Evolutionary conservation across 345 rosid species (phyloP).

Genomic region (Salix koriyanagi): DNA sequence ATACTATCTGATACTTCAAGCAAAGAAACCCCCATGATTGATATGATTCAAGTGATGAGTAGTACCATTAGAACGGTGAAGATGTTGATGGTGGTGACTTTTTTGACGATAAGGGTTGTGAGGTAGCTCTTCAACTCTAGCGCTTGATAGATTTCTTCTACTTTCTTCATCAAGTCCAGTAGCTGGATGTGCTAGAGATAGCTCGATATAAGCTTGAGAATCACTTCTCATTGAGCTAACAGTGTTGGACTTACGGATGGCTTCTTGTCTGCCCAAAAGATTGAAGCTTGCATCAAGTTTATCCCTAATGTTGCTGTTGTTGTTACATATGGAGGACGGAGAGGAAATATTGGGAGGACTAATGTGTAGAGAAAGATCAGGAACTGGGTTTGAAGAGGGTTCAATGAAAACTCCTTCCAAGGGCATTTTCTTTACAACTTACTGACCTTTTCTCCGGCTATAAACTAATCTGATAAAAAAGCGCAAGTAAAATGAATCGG

Average conservation of each 20-base stretch:
- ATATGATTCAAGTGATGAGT: constrained; percentile 15
- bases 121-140: constrained; percentile 11
- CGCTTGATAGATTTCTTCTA: constrained; percentile 4
- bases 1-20: constrained; percentile 39
- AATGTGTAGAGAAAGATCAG: constrained; percentile 74
- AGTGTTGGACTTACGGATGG: constrained; percentile 17
- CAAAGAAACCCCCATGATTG: constrained; percentile 26
- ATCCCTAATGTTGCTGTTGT: background rate
- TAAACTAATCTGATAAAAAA: background rate
- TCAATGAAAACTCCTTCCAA: constrained; percentile 53
- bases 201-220: constrained; percentile 33
- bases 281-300: constrained; percentile 10
- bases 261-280: constrained; percentile 7
- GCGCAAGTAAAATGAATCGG: constrained; percentile 15
- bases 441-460: background rate
- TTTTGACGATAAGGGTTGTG: constrained; percentile 25
- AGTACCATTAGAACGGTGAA: background rate
- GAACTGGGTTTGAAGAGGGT: constrained; percentile 43
- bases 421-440: constrained; percentile 28
- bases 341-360: constrained; percentile 47
- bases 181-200: constrained; percentile 42
- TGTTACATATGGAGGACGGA: constrained; percentile 17
- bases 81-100: constrained; percentile 11
- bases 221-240: constrained; percentile 9
- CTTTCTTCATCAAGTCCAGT: background rate